These are phyloP conservation scores for Boletellus dicymbophilus DNA, from an alignment of 1,284 basidiomycete genomes.

Conservation along the genomic window DNA sequence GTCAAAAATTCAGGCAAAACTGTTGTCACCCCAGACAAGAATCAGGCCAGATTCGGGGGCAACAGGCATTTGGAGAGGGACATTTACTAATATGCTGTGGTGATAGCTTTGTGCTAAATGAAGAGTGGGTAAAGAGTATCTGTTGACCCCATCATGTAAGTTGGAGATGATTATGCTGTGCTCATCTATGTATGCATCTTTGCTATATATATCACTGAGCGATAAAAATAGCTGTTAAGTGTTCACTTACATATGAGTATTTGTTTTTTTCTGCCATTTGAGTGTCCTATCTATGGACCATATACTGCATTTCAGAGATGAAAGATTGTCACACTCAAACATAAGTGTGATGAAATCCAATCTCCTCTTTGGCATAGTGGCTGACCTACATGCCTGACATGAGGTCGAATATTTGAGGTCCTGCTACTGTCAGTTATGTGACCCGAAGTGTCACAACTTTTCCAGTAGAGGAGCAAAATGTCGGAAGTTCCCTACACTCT, in stretches of 20 bases:
- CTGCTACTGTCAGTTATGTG: no score
- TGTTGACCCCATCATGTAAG: background rate
- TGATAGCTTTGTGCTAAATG: background rate
- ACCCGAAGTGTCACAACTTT: no score
- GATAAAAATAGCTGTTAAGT: background rate
- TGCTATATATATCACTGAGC: background rate
- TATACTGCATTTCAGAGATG: no score
- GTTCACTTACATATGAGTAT: background rate
- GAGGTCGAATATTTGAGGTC: no score
- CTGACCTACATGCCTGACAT: no score
- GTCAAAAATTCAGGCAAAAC: slow-evolving; percentile 1
- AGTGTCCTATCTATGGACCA: no score
- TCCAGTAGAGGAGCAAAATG: no score
- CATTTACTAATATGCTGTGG: background rate
- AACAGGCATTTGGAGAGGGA: background rate
- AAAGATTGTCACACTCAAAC: no score
- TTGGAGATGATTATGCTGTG: background rate
- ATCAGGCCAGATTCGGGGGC: background rate
- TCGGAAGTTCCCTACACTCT: no score
- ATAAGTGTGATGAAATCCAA: no score
- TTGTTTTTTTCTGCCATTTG: background rate
- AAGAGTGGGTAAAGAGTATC: background rate
- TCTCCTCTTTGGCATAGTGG: no score
- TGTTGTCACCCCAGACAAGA: slow-evolving; percentile 1
- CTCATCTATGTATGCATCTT: background rate